Percentiles rank a stretch among this genome's conserved stretches.
phyloP scores from a whole-genome alignment of 2,329 filamentous ascomycete species.

The Neofusicoccum sp. region DNA sequence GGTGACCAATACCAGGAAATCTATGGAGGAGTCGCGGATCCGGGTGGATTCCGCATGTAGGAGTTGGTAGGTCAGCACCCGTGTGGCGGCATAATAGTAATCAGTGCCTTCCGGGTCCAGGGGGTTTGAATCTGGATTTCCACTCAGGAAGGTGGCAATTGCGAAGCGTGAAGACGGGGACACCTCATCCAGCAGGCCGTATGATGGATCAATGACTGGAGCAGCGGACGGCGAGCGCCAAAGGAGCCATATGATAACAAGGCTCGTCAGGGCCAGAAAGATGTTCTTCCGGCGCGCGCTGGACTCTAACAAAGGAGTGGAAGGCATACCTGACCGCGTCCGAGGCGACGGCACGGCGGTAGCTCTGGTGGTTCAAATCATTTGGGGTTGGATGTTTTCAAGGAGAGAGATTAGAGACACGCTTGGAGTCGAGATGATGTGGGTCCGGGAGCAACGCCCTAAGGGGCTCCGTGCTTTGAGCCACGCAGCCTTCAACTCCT shows the following conservation, averaged over 20 bases:
- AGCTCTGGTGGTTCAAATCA: background rate
- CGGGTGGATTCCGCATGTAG: conserved; percentile 28
- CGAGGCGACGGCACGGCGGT: background rate
- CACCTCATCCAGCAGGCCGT: conserved; percentile 11
- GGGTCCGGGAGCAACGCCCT: background rate
- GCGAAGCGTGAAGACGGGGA: conserved; percentile 24
- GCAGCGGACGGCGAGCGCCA: background rate
- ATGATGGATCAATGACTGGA: conserved; percentile 4
- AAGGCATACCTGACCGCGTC: conserved; percentile 1
- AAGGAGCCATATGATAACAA: background rate
- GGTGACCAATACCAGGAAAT: conserved; percentile 41
- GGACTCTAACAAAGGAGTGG: background rate
- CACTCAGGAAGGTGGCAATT: conserved; percentile 41
- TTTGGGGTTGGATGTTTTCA: background rate
- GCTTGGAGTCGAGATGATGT: background rate
- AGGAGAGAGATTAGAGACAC: conserved; percentile 2
- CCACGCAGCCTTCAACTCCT: background rate
- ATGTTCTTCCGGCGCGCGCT: background rate
- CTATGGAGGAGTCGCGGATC: conserved; percentile 24
- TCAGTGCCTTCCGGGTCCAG: conserved; percentile 24
- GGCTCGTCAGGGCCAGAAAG: background rate
- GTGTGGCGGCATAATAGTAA: conserved; percentile 30
- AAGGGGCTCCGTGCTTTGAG: background rate
- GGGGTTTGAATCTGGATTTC: conserved; percentile 23
- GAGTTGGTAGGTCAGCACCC: conserved; percentile 34